phyloP scores from a whole-genome alignment of 257 asterid species.

The Nicotiana obtusifolia region DNA sequence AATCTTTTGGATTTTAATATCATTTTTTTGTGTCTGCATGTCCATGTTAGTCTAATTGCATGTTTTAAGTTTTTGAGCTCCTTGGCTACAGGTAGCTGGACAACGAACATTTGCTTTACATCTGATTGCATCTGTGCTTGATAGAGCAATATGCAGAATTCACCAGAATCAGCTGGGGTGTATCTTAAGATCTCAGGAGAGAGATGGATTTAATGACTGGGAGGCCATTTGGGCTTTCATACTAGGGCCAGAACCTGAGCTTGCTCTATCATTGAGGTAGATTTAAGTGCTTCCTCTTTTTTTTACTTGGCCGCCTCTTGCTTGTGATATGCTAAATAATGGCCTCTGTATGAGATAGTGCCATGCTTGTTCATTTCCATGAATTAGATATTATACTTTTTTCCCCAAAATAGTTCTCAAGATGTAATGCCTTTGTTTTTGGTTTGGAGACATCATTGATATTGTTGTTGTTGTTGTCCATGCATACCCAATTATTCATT shows the following conservation, averaged over 20 bases:
- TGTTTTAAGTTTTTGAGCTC: slow-evolving; percentile 15
- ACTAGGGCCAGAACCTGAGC: slow-evolving; percentile 98
- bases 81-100: slow-evolving; percentile 69
- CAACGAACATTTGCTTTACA: slow-evolving; percentile 84
- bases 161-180: slow-evolving; percentile 34
- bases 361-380: not conserved
- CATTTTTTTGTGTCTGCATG: slow-evolving; percentile 13
- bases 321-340: slow-evolving; percentile 4
- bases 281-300: slow-evolving; percentile 5
- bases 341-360: not conserved
- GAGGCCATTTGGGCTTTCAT: slow-evolving; percentile 98
- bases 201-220: slow-evolving; percentile 54
- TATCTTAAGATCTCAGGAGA: slow-evolving; percentile 27
- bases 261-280: slow-evolving; percentile 78
- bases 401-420: not conserved
- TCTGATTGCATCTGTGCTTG: slow-evolving; percentile 64
- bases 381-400: not conserved
- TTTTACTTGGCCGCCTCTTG: slow-evolving; percentile 8
- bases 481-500: not conserved
- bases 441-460: not conserved
- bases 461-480: not conserved
- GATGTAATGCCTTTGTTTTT: not conserved
- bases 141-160: slow-evolving; percentile 46
- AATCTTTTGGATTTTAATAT: slow-evolving; percentile 9
- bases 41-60: not conserved